A percentile compares a stretch with the other conserved stretches of the same genome.
phyloP scores from a whole-genome alignment of 257 asterid species.

The Solanum sparsipilum region DNA sequence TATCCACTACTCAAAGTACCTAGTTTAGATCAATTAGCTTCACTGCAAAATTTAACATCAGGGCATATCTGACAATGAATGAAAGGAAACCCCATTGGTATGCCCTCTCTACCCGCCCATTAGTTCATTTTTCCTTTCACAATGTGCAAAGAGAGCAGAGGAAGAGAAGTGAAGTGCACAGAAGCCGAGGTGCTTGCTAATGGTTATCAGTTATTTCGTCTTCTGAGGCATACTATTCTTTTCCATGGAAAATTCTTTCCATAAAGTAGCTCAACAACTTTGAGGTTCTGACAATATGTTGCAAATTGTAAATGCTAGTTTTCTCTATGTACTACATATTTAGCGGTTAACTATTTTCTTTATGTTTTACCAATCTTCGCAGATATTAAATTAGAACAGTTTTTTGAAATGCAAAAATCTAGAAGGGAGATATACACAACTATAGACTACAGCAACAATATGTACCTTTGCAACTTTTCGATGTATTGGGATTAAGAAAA shows the following conservation, averaged over 20 bases:
- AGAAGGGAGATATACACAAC: background rate
- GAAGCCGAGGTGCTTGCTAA: background rate
- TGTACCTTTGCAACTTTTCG: background rate
- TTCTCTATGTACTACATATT: background rate
- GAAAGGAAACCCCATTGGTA: background rate
- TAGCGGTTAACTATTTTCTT: background rate
- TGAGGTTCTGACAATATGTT: background rate
- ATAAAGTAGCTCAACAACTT: background rate
- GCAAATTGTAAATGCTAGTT: background rate
- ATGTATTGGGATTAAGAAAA: background rate
- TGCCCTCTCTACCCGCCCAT: background rate
- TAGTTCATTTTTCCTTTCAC: background rate
- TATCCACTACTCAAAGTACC: background rate
- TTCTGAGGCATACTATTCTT: background rate
- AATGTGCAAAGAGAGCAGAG: background rate
- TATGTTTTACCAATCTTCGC: background rate
- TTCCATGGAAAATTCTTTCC: background rate
- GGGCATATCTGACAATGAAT: background rate
- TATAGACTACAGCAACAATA: background rate
- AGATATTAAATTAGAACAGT: background rate
- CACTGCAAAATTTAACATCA: background rate
- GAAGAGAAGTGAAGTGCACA: background rate
- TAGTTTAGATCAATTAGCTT: background rate
- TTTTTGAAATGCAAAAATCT: background rate
- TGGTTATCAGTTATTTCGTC: background rate